Conservation (phyloP, 2,329 filamentous ascomycete genomes). For the Trichothecium roseum region DNA sequence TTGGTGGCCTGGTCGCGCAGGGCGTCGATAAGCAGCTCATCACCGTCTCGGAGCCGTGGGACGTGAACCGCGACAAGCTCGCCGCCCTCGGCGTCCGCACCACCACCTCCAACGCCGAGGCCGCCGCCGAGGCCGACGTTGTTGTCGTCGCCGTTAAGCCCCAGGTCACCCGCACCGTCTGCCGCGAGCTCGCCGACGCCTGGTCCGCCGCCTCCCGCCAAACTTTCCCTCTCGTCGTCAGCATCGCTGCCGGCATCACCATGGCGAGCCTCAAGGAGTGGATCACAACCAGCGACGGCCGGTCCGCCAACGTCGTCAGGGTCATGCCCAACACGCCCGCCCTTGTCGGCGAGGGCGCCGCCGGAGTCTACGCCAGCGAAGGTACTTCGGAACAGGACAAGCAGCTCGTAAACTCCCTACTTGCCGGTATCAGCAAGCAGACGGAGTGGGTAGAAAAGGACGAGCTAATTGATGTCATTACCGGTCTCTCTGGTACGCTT, state of each 20-base stretch:
- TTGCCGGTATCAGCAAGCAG: conserved; percentile 35
- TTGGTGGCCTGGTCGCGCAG: conserved; percentile 34
- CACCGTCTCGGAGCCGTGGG: conserved; percentile 39
- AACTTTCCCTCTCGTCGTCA: conserved; percentile 32
- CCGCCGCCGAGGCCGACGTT: conserved; percentile 30
- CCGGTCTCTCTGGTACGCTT: conserved; percentile 34
- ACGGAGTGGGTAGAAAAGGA: conserved; percentile 40
- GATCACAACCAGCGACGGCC: conserved; percentile 25
- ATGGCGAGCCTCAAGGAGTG: conserved; percentile 30
- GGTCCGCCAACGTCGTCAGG: conserved; percentile 32
- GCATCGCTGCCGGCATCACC: conserved; percentile 39
- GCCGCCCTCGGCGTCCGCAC: conserved; percentile 32
- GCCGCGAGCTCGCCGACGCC: conserved; percentile 31
- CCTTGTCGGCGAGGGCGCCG: conserved; percentile 38
- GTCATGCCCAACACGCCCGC: conserved; percentile 45
- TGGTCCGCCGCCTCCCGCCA: conserved; percentile 22
- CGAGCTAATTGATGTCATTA: conserved; percentile 38
- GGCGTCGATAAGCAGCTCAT: conserved; percentile 32
- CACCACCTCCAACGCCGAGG: conserved; percentile 34
- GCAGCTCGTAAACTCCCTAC: conserved; percentile 28
- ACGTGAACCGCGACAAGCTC: conserved; percentile 41
- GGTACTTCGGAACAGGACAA: conserved; percentile 31
- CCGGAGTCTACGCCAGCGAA: conserved; percentile 31
- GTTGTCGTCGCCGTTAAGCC: conserved; percentile 41
- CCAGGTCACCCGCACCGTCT: conserved; percentile 35